Base-by-base conservation (phyloP, 495 filamentous ascomycete species). In the Annulohypoxylon bovei region DNA sequence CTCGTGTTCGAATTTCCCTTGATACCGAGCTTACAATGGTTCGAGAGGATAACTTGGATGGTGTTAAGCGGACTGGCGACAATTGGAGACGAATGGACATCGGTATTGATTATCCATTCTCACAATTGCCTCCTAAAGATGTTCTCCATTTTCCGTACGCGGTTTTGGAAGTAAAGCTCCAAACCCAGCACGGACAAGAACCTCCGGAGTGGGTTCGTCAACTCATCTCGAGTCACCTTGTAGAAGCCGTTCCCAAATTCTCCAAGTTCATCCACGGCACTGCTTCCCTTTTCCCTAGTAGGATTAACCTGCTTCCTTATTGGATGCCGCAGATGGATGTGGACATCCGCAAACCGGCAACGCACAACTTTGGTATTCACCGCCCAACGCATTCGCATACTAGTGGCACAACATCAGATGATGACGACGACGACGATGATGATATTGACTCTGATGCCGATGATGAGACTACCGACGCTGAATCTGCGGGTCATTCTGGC, bases 11-110 rank as follows among this genome's bases (percentile, higher is more conserved):
- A 68, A 97, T 99, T 61, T 98, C 95, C 2, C 88, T 99, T 14
- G 95, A 99, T 74, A 98, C 95, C 0, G 95, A 98, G 77, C 85
- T 99, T 46, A 92, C 92, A 3, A 96, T 99, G 93, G 80, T 91
- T 33, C 90, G 95, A 25, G 95, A 99, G 79, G 95, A 99, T 73
- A 98, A 98, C 76, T 81, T 97, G 61, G 95, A 97, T 75, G 94
- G 93, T 23, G 83, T 83, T 22, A 84, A 79, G 58, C 85, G 95
- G 22, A 87, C 89, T 3, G 96, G 95, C 1, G 85, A 91, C 60
- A 98, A 97, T 80, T 99, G 95, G 95, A 88, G 95, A 37, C 89
- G 95, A 49, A 99, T 91, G 90, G 96, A 99, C 77, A 98, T 99
- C 65, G 95, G 96, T 0, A 93, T 98, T 67, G 96, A 99, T 76